A percentile compares a stretch with the other conserved stretches of the same genome.
These are phyloP conservation scores for Phascolomyces articulosus DNA, from an alignment of 371 early-diverging fungal species.

Conservation along the genomic window DNA sequence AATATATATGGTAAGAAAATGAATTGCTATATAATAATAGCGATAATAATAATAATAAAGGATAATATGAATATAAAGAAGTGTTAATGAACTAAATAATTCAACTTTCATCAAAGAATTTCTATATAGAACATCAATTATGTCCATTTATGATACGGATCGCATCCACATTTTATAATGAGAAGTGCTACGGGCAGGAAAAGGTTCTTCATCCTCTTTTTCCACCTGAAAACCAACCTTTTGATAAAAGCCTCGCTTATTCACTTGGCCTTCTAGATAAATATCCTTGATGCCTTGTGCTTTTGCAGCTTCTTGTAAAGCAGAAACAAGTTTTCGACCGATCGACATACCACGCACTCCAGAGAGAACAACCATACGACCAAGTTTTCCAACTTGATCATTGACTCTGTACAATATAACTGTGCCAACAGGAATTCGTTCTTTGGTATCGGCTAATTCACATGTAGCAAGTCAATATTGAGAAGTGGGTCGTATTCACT, in stretches of 20 bases:
- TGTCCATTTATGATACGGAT: conserved; percentile 9
- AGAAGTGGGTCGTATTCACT: conserved; percentile 27
- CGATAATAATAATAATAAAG: too few species aligned
- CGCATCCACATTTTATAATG: conserved; percentile 47
- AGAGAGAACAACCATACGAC: conserved; percentile 44
- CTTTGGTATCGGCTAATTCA: conserved; percentile 10
- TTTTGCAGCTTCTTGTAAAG: conserved; percentile 25
- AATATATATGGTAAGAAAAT: too few species aligned
- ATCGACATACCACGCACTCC: conserved; percentile 36
- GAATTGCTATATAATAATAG: too few species aligned
- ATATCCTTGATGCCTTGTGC: conserved; percentile 21
- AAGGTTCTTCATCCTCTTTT: conserved; percentile 36
- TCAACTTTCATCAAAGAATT: too few species aligned
- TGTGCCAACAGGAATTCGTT: conserved; percentile 34
- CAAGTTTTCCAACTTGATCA: conserved; percentile 34
- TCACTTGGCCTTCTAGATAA: conserved; percentile 39
- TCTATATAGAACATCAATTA: too few species aligned
- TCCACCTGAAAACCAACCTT: conserved; percentile 43
- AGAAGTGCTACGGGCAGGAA: conserved; percentile 42
- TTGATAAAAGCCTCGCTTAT: conserved; percentile 46
- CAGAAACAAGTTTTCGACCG: conserved; percentile 31
- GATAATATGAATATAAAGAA: too few species aligned
- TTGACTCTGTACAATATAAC: conserved; percentile 30
- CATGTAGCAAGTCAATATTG: conserved; percentile 40
- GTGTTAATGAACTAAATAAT: too few species aligned